A percentile compares a stretch with the other conserved stretches of the same genome.
Evolutionary conservation across 2,329 filamentous ascomycete genomes (phyloP).

Genomic region (Plectosphaerella cucumerina): DNA sequence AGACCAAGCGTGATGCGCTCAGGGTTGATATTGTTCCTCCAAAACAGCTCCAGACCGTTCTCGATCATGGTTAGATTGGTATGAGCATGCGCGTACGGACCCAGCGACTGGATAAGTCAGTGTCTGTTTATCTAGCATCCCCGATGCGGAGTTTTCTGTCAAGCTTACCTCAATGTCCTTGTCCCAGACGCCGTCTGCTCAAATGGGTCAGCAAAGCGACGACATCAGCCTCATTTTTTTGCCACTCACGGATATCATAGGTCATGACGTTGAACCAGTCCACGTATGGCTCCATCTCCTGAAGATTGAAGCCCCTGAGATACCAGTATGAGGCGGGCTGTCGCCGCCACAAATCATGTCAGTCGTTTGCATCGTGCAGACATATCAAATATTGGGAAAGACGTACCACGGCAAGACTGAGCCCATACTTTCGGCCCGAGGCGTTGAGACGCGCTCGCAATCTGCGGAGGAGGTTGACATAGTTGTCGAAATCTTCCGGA

Average conservation of each 20-base stretch:
- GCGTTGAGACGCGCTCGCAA: constrained; percentile 12
- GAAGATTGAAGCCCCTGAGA: constrained; percentile 4
- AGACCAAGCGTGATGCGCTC: constrained; percentile 37
- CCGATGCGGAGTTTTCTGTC: neutral
- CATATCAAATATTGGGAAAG: neutral
- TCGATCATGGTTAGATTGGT: constrained; percentile 46
- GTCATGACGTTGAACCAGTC: constrained; percentile 20
- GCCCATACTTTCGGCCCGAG: neutral
- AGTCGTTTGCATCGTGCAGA: neutral
- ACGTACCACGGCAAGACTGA: constrained; percentile 5
- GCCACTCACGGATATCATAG: constrained; percentile 8
- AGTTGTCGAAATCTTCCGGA: constrained; percentile 11
- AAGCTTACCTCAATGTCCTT: constrained; percentile 1
- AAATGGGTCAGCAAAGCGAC: neutral
- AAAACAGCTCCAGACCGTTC: constrained; percentile 38
- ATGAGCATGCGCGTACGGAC: constrained; percentile 29
- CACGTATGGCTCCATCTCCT: constrained; percentile 12
- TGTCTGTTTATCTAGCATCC: neutral
- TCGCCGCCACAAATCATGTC: neutral
- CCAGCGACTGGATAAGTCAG: constrained; percentile 15
- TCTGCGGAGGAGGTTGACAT: constrained; percentile 34
- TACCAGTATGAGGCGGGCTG: constrained; percentile 11
- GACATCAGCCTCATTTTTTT: neutral
- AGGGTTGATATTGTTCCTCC: constrained; percentile 39
- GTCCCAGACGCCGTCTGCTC: constrained; percentile 34